Conservation (phyloP, 2,329 filamentous ascomycete species). For the Monosporascus sp. region DNA sequence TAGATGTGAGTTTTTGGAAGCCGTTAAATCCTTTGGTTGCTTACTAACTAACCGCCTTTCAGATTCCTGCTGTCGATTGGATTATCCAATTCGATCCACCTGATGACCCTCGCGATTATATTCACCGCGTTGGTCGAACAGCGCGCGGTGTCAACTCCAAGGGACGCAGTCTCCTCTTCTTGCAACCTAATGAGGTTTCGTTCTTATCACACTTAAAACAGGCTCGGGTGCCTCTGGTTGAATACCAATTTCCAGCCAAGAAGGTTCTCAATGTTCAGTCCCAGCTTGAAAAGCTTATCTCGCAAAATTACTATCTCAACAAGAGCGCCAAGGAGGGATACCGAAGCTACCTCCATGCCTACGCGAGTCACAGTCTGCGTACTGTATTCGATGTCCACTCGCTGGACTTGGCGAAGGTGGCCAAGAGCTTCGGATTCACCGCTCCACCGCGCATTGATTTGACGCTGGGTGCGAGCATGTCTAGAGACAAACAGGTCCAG, state of each 20-base stretch:
- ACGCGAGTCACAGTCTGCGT: conserved; percentile 78
- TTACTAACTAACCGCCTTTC: conserved; percentile 1
- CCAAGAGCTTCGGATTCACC: conserved; percentile 76
- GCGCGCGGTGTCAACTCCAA: conserved; percentile 78
- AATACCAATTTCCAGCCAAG: conserved; percentile 90
- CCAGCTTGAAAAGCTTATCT: conserved; percentile 90
- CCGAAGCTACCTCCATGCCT: conserved; percentile 88
- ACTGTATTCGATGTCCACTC: conserved; percentile 83
- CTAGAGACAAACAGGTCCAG: conserved; percentile 62
- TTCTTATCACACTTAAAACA: conserved; percentile 90
- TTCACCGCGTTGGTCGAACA: conserved; percentile 93
- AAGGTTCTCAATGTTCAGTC: conserved; percentile 89
- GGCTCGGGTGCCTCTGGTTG: conserved; percentile 85
- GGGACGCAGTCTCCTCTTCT: conserved; percentile 85
- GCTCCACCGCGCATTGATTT: conserved; percentile 76
- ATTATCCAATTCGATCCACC: conserved; percentile 95
- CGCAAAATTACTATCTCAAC: conserved; percentile 95
- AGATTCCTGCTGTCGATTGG: conserved; percentile 93
- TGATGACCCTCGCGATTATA: conserved; percentile 85
- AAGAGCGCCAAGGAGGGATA: conserved; percentile 77
- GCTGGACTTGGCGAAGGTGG: conserved; percentile 76
- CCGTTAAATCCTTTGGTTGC: background rate
- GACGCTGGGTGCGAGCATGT: conserved; percentile 70
- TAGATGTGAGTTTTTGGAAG: conserved; percentile 58
- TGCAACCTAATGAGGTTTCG: conserved; percentile 86